Percentiles rank a stretch among this genome's conserved stretches.
Evolutionary conservation across 495 filamentous ascomycete species (phyloP).

Genomic region (Hypoxylon trugodes): DNA sequence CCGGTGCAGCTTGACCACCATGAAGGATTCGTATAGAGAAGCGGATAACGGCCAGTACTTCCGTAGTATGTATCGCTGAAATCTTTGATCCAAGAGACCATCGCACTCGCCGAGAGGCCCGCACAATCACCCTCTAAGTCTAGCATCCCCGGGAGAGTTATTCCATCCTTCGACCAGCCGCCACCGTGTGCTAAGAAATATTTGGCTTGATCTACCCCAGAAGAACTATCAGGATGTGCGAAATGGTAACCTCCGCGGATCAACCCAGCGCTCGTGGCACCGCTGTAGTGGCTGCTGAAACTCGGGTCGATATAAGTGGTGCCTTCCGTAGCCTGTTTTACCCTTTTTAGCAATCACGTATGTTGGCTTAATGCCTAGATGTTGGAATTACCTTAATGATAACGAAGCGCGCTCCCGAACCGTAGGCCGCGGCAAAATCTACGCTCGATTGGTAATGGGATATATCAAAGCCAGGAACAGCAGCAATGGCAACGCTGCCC

Average conservation of each 20-base stretch:
- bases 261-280: constrained; percentile 63
- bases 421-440: constrained; percentile 65
- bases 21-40: constrained; percentile 67
- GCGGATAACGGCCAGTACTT: constrained; percentile 62
- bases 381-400: constrained; percentile 67
- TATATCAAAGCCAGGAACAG: constrained; percentile 72
- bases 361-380: background rate
- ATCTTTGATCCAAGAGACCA: constrained; percentile 68
- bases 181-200: constrained; percentile 70
- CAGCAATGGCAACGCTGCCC: constrained; percentile 48
- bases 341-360: background rate
- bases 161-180: constrained; percentile 68
- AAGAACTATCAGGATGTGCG: constrained; percentile 60
- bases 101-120: constrained; percentile 59
- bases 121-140: constrained; percentile 69
- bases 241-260: constrained; percentile 73
- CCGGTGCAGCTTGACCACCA: constrained; percentile 73
- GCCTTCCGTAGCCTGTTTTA: constrained; percentile 65
- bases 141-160: constrained; percentile 72
- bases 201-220: constrained; percentile 62
- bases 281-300: constrained; percentile 64
- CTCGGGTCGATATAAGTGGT: constrained; percentile 60
- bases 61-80: constrained; percentile 66
- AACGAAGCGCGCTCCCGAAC: constrained; percentile 68
- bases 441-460: constrained; percentile 67